Evolutionary conservation across 2,329 filamentous ascomycete genomes (phyloP), one percentile per base, ranked within the genome.

Genomic region (Aureobasidium sp.): DNA sequence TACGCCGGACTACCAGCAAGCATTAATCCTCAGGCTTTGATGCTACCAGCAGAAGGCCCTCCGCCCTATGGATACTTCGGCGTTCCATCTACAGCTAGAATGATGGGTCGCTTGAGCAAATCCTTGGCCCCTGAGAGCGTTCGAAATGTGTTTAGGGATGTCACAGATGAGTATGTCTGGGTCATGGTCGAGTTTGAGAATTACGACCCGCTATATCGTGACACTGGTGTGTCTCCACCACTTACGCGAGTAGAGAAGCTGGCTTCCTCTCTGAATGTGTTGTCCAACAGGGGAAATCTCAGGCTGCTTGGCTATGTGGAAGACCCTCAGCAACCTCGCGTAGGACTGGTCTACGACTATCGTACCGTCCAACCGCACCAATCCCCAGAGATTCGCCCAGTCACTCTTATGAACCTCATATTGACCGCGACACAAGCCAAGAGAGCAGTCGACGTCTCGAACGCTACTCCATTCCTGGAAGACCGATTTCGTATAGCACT

Each of bases 341-440:
- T 91, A 60, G 89, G 89, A 5, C 78, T 93, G 12, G 82, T 93
- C 12, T 93, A 90, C 68, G 86, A 88, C 55, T 83, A 92, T 34
- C 89, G 89, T 1, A 79, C 82, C 1, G 15, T 58, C n/a, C 39
- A 39, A 15, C 39, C 34, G 12, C 44, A 34, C 4, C 63, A 62
- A 25, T 63, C 60, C 27, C 71, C 71, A 22, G 70, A 74, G n/a
- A 65, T 77, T 27, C 70, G 71, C 55, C 77, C 78, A 31, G 71
- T 75, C 17, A 80, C 77, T 41, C 71, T 81, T 5, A 71, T 79
- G n/a, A 78, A 74, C 63, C 70, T 80, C 20, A 72, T 81, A 6
- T 77, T 80, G 62, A 76, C 77, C 31, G 73, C 77, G 11, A 79
- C 76, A 59, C 76, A 76, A 31, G 64, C 74, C 17, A 74, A 77